phyloP scores from a whole-genome alignment of 164 flowering plant genomes.

The Dillenia turbinata region DNA sequence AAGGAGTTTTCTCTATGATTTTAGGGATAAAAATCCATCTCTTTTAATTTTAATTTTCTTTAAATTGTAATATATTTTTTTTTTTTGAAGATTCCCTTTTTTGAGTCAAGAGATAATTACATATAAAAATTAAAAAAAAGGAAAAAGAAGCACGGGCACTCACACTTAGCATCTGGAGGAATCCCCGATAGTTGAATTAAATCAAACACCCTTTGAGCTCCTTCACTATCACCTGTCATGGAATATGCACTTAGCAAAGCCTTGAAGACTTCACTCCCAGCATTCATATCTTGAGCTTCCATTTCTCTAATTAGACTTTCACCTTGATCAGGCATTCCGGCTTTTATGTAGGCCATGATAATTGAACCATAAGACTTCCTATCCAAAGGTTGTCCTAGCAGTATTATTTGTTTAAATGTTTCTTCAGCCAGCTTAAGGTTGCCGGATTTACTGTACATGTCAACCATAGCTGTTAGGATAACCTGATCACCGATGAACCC shows the following conservation, averaged over 20 bases:
- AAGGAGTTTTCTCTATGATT: too few species aligned
- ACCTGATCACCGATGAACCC: slow-evolving; percentile 80
- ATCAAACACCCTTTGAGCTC: slow-evolving; percentile 81
- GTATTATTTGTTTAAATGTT: slow-evolving; percentile 62
- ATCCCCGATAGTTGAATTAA: slow-evolving; percentile 72
- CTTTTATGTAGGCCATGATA: slow-evolving; percentile 87
- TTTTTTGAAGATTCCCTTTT: too few species aligned
- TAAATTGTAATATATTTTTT: too few species aligned
- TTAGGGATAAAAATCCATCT: too few species aligned
- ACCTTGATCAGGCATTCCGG: slow-evolving; percentile 52
- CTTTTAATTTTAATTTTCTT: too few species aligned
- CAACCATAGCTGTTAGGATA: slow-evolving; percentile 62
- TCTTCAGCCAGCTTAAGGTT: slow-evolving; percentile 55
- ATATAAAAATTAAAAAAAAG: too few species aligned
- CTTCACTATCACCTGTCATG: slow-evolving; percentile 49
- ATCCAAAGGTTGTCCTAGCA: slow-evolving; percentile 68
- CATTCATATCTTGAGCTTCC: slow-evolving; percentile 57
- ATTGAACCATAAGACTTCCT: slow-evolving; percentile 79
- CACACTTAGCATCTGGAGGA: slow-evolving; percentile 65
- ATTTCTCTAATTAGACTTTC: slow-evolving; percentile 67
- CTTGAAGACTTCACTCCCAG: slow-evolving; percentile 81
- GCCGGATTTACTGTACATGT: slow-evolving; percentile 88
- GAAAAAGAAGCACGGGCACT: too few species aligned
- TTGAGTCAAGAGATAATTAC: too few species aligned
- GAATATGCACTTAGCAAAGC: slow-evolving; percentile 89